phyloP scores from a whole-genome alignment of 2,329 filamentous ascomycete species.

The Stachybotrys chlorohalonatus region DNA sequence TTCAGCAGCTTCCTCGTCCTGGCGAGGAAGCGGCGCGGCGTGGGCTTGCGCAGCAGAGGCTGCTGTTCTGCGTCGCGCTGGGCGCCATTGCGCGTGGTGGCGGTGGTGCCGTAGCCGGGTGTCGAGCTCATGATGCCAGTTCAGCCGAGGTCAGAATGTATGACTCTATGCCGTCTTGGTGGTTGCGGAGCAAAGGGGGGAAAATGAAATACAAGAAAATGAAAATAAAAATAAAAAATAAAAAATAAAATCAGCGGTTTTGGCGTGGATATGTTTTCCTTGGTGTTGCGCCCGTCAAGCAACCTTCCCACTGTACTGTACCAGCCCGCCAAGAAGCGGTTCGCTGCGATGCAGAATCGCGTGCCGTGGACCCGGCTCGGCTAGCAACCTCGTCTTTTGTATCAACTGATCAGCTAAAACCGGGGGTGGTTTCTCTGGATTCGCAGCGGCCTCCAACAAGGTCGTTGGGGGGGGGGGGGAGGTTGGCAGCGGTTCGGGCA shows the following conservation, averaged over 20 bases:
- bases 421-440: not conserved
- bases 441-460: too few species aligned
- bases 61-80: conserved; percentile 19
- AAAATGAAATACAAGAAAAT: not conserved
- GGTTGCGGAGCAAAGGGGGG: not conserved
- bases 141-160: too few species aligned
- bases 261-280: not conserved
- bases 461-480: too few species aligned
- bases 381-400: not conserved
- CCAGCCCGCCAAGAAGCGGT: too few species aligned
- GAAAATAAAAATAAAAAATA: not conserved
- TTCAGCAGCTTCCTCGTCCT: conserved; percentile 24
- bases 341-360: not conserved
- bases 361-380: not conserved
- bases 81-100: conserved; percentile 5
- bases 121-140: conserved; percentile 3
- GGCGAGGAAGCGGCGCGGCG: conserved; percentile 8
- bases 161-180: not conserved
- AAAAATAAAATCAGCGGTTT: not conserved
- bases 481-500: too few species aligned
- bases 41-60: conserved; percentile 21
- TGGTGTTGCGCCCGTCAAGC: too few species aligned
- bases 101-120: conserved; percentile 5
- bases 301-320: too few species aligned
- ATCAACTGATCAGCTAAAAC: too few species aligned